Evolutionary conservation across 2,329 filamentous ascomycete genomes (phyloP), one percentile per base, ranked within the genome.

Genomic region (Trichophyton schoenleinii): DNA sequence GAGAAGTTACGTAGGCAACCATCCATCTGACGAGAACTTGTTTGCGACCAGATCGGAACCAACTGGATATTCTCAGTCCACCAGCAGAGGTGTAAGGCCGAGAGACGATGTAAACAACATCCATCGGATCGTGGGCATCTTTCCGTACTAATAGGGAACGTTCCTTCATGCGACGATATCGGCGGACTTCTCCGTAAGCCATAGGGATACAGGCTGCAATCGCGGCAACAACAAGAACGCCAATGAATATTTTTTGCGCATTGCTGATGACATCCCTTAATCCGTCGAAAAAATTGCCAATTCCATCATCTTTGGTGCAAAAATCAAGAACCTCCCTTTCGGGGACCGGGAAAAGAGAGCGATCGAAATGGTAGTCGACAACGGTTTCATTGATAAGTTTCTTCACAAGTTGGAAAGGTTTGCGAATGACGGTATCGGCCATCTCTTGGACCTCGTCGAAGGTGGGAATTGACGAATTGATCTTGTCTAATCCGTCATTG

Each of bases 81-180:
- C 81, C 76, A 1, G 80, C 80, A 0, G 89, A 83, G 0, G 90
- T 89, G 67, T 87, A 84, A 1, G 92, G 91, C 22, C 90, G 84
- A 38, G 89, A 91, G 36, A 87, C 85, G 66, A 96, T 87, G 74
- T 96, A 95, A 48, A 95, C 83, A 41, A 91, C 85, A 70, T 97
- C 92, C 80, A 96, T 85, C 0, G 87, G 82, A 69, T 97, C 91
- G 70, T 85, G 85, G 34, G 83, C 81, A 61, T 86, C 79, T 66
- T 81, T 78, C 53, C 80, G 77, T 66, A 95, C 81, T 36, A 91
- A 78, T 61, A 80, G 77, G 22, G 88, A 83, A 62, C 87, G 85
- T 66, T 86, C 78, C 71, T 87, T 83, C 80, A 91, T 88, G 36
- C 79, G 81, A 53, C 83, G 82, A 84, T 87, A 97, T 60, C 88